Base-by-base conservation (phyloP, 202 grass and related monocot genomes). In the Panicum virgatum region DNA sequence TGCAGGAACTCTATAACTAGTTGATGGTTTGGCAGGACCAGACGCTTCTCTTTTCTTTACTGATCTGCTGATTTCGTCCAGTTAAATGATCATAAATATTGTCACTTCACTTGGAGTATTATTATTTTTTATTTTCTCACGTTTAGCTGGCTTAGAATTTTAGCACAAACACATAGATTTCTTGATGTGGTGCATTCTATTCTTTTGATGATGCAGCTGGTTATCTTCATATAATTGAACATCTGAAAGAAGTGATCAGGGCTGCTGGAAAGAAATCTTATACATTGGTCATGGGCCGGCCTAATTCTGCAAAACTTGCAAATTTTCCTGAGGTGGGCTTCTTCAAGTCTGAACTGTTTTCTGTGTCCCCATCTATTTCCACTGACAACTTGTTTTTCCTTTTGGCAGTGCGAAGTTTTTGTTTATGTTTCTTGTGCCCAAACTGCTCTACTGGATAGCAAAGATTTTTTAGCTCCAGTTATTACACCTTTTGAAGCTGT, bases 371-470 rank as follows among this genome's bases (percentile, higher is more conserved):
- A 40, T 82, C 23, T 45, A 48, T 34, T 37, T 40, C 80, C 62
- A n/a, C 72, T 86, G 48, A 84, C 26, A 51, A 26, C 9, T 12
- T 19, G 14, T 47, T 77, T 69, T 66, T 36, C 73, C 18, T 40
- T 69, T 66, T 59, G 50, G 40, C 83, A 98, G 96, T 93, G 92
- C 47, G 96, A 98, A 85, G 80, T 96, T 75, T 98, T 98, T 87
- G 91, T 98, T 26, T 96, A 96, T 87, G 96, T 98, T 65, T 98
- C 92, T 19, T 98, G 96, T 86, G 92, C 96, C 12, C 92, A 98
- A 85, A 98, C 96, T 78, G 96, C 96, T 79, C 70, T 98, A 53
- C 69, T 98, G 87, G 96, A 96, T 86, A 96, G 96, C 91, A 98
- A 98, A 66, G 96, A 98, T 63, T 96, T 96, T 80, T 83, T 98